A percentile compares a stretch with the other conserved stretches of the same genome.
phyloP scores from a whole-genome alignment of 148 eudicot genomes.

The Fallopia convolvulus region DNA sequence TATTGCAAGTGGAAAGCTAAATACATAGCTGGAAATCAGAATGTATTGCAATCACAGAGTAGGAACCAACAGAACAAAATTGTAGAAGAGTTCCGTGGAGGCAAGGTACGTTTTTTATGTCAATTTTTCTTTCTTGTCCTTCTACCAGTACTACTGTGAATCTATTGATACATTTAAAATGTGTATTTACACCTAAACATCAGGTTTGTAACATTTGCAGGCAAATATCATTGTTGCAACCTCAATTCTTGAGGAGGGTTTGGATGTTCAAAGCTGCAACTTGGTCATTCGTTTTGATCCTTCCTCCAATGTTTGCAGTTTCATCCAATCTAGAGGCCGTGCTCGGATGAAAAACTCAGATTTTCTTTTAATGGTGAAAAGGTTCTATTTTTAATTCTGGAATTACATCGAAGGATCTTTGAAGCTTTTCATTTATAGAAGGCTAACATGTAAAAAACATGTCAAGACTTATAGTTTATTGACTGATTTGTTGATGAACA shows the following conservation, averaged over 20 bases:
- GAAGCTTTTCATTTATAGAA: not conserved
- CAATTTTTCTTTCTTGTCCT: not conserved
- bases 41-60: slow-evolving; percentile 52
- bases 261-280: slow-evolving; percentile 64
- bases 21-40: slow-evolving; percentile 67
- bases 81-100: slow-evolving; percentile 66
- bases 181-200: not conserved
- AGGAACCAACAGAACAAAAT: slow-evolving; percentile 63
- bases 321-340: slow-evolving; percentile 92
- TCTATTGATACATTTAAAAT: not conserved
- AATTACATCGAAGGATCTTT: not conserved
- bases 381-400: slow-evolving; percentile 22
- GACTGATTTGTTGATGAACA: slow-evolving; percentile 16
- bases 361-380: slow-evolving; percentile 61
- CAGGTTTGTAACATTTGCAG: slow-evolving; percentile 24
- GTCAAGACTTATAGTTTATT: not conserved
- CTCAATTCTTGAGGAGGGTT: slow-evolving; percentile 76
- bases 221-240: slow-evolving; percentile 86
- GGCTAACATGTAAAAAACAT: not conserved
- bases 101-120: slow-evolving; percentile 32
- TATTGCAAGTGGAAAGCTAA: slow-evolving; percentile 56
- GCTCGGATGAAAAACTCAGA: slow-evolving; percentile 79
- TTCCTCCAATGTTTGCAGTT: slow-evolving; percentile 70
- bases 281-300: slow-evolving; percentile 61
- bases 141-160: not conserved